Base-by-base conservation (phyloP, 2,329 filamentous ascomycete species). In the Sporothrix pseudoabietina region DNA sequence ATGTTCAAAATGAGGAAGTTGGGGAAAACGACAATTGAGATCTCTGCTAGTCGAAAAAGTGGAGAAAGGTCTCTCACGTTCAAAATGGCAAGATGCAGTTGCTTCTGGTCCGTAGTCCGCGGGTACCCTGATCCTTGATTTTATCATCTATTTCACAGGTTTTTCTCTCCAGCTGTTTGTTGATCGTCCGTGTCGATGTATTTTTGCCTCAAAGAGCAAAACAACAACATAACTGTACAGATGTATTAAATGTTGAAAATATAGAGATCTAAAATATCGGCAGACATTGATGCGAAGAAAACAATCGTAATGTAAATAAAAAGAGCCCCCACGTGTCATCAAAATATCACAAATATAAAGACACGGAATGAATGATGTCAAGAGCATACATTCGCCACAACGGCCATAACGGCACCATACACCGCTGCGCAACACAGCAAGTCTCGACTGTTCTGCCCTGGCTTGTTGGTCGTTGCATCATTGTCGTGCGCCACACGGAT, bases 321-420 rank as follows among this genome's bases (percentile, higher is more conserved):
- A 30, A 32, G 9, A 68, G 6, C 6, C 19, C 4, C 32, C 22
- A 32, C 59, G 3, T 30, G 1, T 41, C 59, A 14, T 63, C n/a
- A 63, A 19, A 63, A 44, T 41, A 63, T 41, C 22, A 63, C 59
- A 63, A 22, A 26, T 1, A 26, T 26, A 26, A 26, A 1, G 26
- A 26, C 26, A 26, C 26, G 2, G n/a, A 41, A n/a, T n/a, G 39
- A 41, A 4, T n/a, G 32, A 39, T 5, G 19, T 55, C 52, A 71
- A 7, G 47, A 22, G 41, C 72, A 71, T 4, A 52, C 68, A 35
- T 65, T 30, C 0, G 75, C 75, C 32, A 75, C 71, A 16, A 74
- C 69, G 22, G 74, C 74, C 76, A 77, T 75, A 5, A 74, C 72
- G 1, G 49, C 72, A 6, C 74, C 75, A 55, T 75, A 77, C 4